Conservation (phyloP, 1,284 basidiomycete genomes). For the Irpex sp. region DNA sequence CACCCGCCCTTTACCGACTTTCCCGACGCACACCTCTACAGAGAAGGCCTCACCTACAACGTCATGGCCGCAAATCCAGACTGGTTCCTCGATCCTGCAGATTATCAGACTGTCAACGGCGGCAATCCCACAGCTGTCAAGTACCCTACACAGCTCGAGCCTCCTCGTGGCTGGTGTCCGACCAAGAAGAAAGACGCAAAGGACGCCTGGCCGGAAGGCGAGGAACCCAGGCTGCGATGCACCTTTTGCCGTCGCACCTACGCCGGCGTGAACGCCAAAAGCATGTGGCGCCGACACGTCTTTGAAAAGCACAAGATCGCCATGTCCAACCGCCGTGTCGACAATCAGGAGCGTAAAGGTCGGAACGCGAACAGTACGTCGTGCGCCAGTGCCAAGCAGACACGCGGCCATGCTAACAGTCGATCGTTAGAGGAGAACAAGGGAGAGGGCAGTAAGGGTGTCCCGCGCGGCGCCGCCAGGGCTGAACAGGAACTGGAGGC, state of each 20-base stretch:
- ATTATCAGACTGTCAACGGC: slow-evolving; percentile 53
- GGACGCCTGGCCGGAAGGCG: slow-evolving; percentile 71
- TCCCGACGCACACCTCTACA: slow-evolving; percentile 54
- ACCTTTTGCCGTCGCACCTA: slow-evolving; percentile 79
- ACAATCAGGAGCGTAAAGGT: slow-evolving; percentile 49
- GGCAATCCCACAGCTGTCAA: slow-evolving; percentile 41
- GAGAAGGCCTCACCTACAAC: slow-evolving; percentile 65
- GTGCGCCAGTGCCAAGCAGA: neutral
- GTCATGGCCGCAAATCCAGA: slow-evolving; percentile 66
- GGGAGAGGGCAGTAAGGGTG: neutral
- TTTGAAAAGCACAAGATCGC: slow-evolving; percentile 85
- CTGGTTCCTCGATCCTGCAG: slow-evolving; percentile 70
- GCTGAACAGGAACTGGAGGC: slow-evolving; percentile 6
- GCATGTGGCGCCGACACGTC: slow-evolving; percentile 83
- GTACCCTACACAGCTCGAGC: slow-evolving; percentile 72
- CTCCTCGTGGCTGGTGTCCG: slow-evolving; percentile 78
- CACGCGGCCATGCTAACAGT: neutral
- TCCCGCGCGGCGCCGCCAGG: slow-evolving; percentile 11
- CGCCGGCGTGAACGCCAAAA: slow-evolving; percentile 80
- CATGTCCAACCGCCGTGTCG: slow-evolving; percentile 74
- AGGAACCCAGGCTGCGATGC: slow-evolving; percentile 71
- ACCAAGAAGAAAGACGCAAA: slow-evolving; percentile 74
- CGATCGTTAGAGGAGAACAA: neutral
- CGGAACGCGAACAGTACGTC: slow-evolving; percentile 57
- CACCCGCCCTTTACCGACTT: slow-evolving; percentile 67